Conservation (phyloP, 108 stramenopile species). For the Thalassiosira profunda region DNA sequence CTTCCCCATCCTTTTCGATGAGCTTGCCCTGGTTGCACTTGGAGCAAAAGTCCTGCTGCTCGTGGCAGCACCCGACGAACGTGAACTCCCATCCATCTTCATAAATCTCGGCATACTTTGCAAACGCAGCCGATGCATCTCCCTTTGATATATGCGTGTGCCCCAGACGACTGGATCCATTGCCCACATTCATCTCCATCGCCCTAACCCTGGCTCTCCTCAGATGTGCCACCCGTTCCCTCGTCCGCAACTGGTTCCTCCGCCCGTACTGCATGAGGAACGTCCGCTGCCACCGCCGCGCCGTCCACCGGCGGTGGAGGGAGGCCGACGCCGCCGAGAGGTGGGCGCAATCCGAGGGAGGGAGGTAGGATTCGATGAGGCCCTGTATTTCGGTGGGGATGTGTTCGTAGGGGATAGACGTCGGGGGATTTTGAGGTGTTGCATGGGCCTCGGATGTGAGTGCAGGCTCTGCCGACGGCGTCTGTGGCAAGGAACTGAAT, state of each 20-base stretch:
- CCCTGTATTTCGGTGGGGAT: constrained; percentile 16
- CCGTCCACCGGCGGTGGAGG: constrained; percentile 31
- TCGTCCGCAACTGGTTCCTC: not conserved
- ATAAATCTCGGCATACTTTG: constrained; percentile 15
- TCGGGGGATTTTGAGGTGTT: too few relatives aligned
- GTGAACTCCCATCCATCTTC: constrained; percentile 29
- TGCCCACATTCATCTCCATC: not conserved
- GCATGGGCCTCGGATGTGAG: too few relatives aligned
- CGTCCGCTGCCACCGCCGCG: constrained; percentile 25
- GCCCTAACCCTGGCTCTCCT: not conserved
- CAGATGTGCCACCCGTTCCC: constrained; percentile 1
- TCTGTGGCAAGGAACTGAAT: too few relatives aligned
- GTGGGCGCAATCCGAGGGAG: constrained; percentile 32
- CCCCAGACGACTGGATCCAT: too few relatives aligned
- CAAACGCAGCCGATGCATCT: not conserved
- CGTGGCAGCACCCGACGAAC: constrained; percentile 32
- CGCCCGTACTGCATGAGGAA: constrained; percentile 24
- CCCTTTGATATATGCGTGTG: not conserved
- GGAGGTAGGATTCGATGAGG: constrained; percentile 28
- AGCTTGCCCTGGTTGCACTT: not conserved
- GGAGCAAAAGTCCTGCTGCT: not conserved
- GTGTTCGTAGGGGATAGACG: too few relatives aligned
- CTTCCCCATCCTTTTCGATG: not conserved
- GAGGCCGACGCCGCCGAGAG: constrained; percentile 23
- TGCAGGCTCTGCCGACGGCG: too few relatives aligned